Evolutionary conservation across 176 grass and related monocot species (phyloP), one percentile per base, ranked within the genome.

Genomic region (Guadua angustifolia): DNA sequence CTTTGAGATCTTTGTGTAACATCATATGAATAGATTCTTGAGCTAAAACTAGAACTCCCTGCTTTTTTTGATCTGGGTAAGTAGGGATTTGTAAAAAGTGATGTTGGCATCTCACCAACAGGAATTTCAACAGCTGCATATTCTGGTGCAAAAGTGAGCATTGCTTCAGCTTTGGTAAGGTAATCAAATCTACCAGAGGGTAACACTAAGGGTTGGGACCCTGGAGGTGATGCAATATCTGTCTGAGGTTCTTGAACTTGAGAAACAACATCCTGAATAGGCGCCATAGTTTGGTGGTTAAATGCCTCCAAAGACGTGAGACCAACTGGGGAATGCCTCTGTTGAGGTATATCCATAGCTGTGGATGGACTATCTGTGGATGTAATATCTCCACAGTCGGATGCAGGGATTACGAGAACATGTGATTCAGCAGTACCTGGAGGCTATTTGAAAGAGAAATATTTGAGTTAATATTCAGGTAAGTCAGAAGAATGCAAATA

Each of bases 111-210:
- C 83, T 88, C 84, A 45, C 56, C 71, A 80, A 36, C 58, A 81
- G 85, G 59, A 79, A 93, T 73, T 25, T 95, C 83, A 66, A 98
- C 84, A 25, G 96, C 89, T 82, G 93, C 96, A 93, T 98, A 98
- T 84, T 98, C 96, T 14, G 91, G 91, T 82, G 96, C 96, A 90
- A 95, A 98, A 85, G 93, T 93, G 76, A 98, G 89, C 73, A 88
- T 83, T 69, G 96, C 96, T 88, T 98, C 96, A 85, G 91, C 89
- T 91, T 88, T 95, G 17, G 82, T 92, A 45, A 98, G 85, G 72
- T 92, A 86, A 88, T 92, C 89, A 90, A 90, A 91, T 88, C 91
- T 91, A 83, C 86, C 82, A 74, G 83, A 86, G 58, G 91, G 88
- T 14, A 86, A 69, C 21, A 83, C 88, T 47, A 90, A 84, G 32